Percentiles rank a stretch among this genome's conserved stretches.
Evolutionary conservation across 306 rosid species (phyloP).

Genomic region (Urtica urens): DNA sequence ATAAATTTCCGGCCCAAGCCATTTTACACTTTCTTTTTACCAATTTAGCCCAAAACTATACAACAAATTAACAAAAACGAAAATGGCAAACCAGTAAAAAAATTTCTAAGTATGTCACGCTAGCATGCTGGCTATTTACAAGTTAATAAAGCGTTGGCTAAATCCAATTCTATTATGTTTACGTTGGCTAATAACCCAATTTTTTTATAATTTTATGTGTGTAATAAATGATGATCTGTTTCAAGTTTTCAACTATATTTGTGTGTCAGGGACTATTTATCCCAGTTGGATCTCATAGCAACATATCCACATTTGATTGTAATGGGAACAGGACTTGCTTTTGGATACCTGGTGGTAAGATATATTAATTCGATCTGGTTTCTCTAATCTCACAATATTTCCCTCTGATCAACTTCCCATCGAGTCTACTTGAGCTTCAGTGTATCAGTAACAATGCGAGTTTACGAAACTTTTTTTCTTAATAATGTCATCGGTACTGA

Average conservation of each 20-base stretch:
- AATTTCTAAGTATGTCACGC: too few relatives aligned
- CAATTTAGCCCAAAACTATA: too few relatives aligned
- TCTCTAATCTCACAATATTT: conserved; percentile 5
- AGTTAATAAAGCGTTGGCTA: too few relatives aligned
- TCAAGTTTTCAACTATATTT: neutral
- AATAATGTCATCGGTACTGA: conserved; percentile 10
- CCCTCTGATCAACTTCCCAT: neutral
- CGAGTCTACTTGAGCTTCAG: neutral
- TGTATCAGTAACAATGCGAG: too few relatives aligned
- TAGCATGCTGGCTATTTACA: too few relatives aligned
- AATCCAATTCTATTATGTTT: neutral
- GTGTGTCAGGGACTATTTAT: conserved; percentile 74
- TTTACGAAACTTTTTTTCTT: neutral
- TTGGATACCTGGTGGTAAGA: conserved; percentile 84
- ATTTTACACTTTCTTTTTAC: too few relatives aligned
- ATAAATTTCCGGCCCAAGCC: too few relatives aligned
- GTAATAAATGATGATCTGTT: conserved; percentile 2
- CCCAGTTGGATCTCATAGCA: conserved; percentile 60
- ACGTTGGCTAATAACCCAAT: conserved; percentile 6
- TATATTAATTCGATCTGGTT: conserved; percentile 1
- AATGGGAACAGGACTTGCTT: conserved; percentile 80
- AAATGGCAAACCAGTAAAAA: too few relatives aligned
- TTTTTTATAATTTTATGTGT: neutral
- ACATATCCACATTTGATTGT: conserved; percentile 73
- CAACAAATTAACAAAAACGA: too few relatives aligned